phyloP scores from a whole-genome alignment of 306 rosid genomes.

The Betula pendula region DNA sequence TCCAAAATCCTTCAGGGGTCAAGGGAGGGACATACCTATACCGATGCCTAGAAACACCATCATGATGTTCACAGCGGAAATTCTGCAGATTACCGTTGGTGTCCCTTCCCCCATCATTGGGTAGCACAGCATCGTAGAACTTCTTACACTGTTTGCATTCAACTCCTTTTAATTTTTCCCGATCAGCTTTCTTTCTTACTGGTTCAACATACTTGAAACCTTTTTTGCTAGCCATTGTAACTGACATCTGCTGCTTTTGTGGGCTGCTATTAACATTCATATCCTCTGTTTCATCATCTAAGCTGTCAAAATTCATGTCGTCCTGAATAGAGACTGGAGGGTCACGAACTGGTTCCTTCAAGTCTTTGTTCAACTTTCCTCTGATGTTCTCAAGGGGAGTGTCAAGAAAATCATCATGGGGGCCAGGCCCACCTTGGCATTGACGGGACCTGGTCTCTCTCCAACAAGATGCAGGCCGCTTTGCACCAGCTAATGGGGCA shows the following conservation, averaged over 20 bases:
- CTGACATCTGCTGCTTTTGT: slow-evolving; percentile 48
- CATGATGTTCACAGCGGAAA: slow-evolving; percentile 85
- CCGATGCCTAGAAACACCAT: slow-evolving; percentile 96
- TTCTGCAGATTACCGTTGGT: slow-evolving; percentile 37
- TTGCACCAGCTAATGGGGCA: slow-evolving; percentile 48
- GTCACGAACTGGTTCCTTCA: slow-evolving; percentile 34
- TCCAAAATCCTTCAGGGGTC: slow-evolving; percentile 99
- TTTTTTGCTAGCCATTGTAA: slow-evolving; percentile 37
- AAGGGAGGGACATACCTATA: slow-evolving; percentile 85
- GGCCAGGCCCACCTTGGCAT: slow-evolving; percentile 69
- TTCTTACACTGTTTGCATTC: slow-evolving; percentile 93
- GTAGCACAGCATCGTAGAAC: slow-evolving; percentile 91
- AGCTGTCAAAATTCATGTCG: slow-evolving; percentile 39
- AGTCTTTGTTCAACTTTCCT: slow-evolving; percentile 56
- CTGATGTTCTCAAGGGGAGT: slow-evolving; percentile 81
- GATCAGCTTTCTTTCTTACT: slow-evolving; percentile 89
- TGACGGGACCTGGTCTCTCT: slow-evolving; percentile 73
- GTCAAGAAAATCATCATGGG: slow-evolving; percentile 90
- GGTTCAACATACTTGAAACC: slow-evolving; percentile 81
- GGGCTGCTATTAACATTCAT: slow-evolving; percentile 40
- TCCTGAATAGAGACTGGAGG: slow-evolving; percentile 27
- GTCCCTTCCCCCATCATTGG: slow-evolving; percentile 48
- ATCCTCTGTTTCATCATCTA: slow-evolving; percentile 90
- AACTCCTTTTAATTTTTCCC: slow-evolving; percentile 83
- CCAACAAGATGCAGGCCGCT: slow-evolving; percentile 79